These are phyloP conservation scores for Sugiyamaella xylanicola DNA, from an alignment of 1,139 yeast species.

Conservation along the genomic window DNA sequence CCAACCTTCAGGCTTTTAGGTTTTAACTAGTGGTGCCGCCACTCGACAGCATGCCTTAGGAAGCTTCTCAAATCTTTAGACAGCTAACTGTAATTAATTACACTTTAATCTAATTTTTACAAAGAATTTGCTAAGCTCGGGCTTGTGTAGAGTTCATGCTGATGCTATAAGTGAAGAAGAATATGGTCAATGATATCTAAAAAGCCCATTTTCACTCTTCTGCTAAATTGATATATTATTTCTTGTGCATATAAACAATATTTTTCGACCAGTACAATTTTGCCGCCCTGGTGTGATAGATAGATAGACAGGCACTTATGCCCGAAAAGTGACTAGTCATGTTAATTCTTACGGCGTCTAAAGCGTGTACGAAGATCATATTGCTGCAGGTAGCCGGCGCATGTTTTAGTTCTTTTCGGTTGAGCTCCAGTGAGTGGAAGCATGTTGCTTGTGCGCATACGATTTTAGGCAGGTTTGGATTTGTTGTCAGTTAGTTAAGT, in stretches of 20 bases:
- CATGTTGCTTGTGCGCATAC: not conserved
- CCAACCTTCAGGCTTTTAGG: no score
- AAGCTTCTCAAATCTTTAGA: no score
- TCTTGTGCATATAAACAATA: not conserved
- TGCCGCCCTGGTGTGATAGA: not conserved
- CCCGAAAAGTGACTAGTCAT: not conserved
- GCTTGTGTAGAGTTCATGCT: no score
- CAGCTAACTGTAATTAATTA: no score
- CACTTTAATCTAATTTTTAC: no score
- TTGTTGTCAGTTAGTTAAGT: not conserved
- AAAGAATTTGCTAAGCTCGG: no score
- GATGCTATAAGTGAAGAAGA: no score
- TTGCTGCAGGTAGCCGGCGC: constrained; percentile 18
- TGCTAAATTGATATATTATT: no score
- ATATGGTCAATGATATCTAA: no score
- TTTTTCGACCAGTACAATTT: not conserved
- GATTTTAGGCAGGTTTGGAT: not conserved
- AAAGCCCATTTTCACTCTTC: no score
- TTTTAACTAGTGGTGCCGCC: no score
- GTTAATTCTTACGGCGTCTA: not conserved
- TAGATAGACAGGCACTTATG: constrained; percentile 11
- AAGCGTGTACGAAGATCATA: constrained; percentile 5
- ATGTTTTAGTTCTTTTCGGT: not conserved
- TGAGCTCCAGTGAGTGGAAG: not conserved
- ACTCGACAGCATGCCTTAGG: no score